These are phyloP conservation scores for Stemphylium beticola DNA, from an alignment of 2,329 filamentous ascomycete species.

Conservation along the genomic window DNA sequence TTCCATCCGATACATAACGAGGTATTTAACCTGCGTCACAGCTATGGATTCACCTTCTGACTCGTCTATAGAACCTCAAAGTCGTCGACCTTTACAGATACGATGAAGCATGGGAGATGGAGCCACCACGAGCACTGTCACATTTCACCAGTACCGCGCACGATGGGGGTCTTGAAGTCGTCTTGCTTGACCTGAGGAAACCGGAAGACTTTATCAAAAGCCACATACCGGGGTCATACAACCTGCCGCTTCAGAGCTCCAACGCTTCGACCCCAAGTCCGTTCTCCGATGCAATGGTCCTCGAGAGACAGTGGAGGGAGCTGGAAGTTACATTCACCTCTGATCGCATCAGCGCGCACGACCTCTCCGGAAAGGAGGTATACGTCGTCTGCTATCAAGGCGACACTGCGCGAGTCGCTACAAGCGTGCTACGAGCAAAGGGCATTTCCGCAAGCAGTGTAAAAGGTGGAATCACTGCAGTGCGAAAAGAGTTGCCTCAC, in stretches of 20 bases:
- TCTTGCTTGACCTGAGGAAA: constrained; percentile 25
- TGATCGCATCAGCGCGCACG: constrained; percentile 25
- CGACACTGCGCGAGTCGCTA: constrained; percentile 27
- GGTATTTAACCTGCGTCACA: background rate
- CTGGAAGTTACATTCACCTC: constrained; percentile 22
- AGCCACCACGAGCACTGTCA: constrained; percentile 14
- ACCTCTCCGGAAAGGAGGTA: constrained; percentile 25
- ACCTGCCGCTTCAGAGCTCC: constrained; percentile 25
- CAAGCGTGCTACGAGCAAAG: constrained; percentile 26
- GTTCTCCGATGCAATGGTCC: constrained; percentile 20
- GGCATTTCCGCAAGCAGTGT: constrained; percentile 24
- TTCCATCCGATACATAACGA: constrained; percentile 27
- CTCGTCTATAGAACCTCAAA: constrained; percentile 19
- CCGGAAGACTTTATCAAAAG: constrained; percentile 22
- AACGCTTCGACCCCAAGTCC: constrained; percentile 17
- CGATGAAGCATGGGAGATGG: constrained; percentile 30
- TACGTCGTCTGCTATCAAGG: constrained; percentile 27
- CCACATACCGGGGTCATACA: constrained; percentile 28
- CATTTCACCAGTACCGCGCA: constrained; percentile 12
- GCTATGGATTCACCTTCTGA: background rate
- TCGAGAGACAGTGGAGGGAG: constrained; percentile 30
- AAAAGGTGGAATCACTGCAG: constrained; percentile 21
- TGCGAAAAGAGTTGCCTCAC: constrained; percentile 16
- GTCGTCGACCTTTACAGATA: constrained; percentile 29
- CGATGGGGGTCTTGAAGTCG: background rate